Conservation (phyloP, 2,329 filamentous ascomycete species). For the Falciphora oryzae region DNA sequence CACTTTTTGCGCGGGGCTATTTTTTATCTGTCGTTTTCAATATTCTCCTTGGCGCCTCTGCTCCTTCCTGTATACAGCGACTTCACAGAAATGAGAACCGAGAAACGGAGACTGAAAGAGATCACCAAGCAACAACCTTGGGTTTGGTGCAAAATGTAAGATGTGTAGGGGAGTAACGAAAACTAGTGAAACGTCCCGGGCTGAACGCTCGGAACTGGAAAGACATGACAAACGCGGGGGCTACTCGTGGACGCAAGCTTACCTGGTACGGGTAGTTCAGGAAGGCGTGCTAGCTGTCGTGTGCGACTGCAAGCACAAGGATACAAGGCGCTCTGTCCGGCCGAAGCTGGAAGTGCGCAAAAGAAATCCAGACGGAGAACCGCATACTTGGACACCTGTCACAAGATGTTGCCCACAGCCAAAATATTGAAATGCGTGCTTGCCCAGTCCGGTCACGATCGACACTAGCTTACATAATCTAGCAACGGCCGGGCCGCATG, state of each 20-base stretch:
- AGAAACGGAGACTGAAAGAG: not conserved
- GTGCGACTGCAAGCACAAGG: not conserved
- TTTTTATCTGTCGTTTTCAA: not conserved
- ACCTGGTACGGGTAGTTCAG: not conserved
- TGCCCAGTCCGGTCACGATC: not conserved
- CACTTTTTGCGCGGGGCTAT: not conserved
- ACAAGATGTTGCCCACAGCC: not conserved
- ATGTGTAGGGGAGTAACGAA: no score
- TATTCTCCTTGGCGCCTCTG: not conserved
- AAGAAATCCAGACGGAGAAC: not conserved
- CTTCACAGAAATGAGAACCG: not conserved
- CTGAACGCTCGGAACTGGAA: no score
- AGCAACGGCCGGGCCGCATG: not conserved
- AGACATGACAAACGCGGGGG: not conserved
- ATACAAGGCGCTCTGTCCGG: not conserved
- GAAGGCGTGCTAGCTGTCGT: not conserved
- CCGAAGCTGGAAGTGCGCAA: not conserved
- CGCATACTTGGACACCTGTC: not conserved
- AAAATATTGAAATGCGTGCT: no score
- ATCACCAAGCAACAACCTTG: no score
- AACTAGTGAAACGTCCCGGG: not conserved
- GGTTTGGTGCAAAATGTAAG: no score
- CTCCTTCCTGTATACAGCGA: constrained; percentile 1
- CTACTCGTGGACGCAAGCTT: not conserved
- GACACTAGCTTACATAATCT: not conserved